Conservation (phyloP, 495 filamentous ascomycete genomes). For the Penicillium diatomitis region DNA sequence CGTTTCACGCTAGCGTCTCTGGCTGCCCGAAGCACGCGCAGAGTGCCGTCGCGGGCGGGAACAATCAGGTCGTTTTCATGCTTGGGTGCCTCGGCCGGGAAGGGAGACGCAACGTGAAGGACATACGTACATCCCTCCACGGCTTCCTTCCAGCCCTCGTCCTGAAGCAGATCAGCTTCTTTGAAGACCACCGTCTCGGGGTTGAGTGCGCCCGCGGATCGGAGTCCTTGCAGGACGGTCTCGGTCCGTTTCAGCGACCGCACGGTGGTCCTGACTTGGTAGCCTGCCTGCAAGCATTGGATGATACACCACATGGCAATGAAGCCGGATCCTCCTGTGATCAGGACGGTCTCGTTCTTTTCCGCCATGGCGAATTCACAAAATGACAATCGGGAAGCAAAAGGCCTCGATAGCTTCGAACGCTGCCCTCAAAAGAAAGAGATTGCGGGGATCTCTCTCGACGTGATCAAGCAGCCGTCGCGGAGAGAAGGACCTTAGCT, state of each 20-base stretch:
- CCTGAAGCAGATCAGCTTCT: conserved; percentile 4
- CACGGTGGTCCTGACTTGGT: conserved; percentile 3
- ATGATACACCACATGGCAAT: conserved; percentile 3
- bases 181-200: conserved; percentile 1
- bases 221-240: not conserved
- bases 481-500: too few relatives aligned
- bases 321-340: conserved; percentile 8
- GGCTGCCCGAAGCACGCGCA: conserved; percentile 5
- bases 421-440: too few relatives aligned
- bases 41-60: conserved; percentile 6
- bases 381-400: not conserved
- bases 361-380: not conserved
- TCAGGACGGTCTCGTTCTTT: conserved; percentile 1
- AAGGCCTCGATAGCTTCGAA: not conserved
- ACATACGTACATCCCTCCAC: conserved; percentile 5
- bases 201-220: not conserved
- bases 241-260: conserved; percentile 3
- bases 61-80: conserved; percentile 5
- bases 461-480: too few relatives aligned
- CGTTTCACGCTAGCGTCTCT: conserved; percentile 4
- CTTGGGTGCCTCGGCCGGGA: conserved; percentile 1
- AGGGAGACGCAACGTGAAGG: conserved; percentile 7
- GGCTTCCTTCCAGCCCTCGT: conserved; percentile 7
- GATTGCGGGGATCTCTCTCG: too few relatives aligned
- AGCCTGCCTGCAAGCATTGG: conserved; percentile 3